phyloP scores from a whole-genome alignment of 108 stramenopile species.

The Nitzschia palea region DNA sequence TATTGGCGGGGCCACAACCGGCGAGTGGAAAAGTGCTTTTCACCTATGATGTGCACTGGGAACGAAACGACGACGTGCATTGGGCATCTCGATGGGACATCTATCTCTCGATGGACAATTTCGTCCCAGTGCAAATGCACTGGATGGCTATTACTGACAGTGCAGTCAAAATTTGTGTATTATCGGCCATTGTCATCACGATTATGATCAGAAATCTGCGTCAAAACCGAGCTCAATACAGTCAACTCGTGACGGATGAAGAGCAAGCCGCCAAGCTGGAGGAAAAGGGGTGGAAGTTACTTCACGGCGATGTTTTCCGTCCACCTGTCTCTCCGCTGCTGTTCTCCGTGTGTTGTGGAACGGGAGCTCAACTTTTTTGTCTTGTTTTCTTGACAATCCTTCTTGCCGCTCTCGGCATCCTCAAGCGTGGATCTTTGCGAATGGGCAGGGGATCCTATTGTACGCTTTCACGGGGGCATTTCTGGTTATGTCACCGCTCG shows the following conservation, averaged over 20 bases:
- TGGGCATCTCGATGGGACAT: constrained; percentile 98
- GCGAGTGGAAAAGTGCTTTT: constrained; percentile 80
- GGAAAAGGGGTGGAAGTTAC: constrained; percentile 95
- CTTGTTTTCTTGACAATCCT: constrained; percentile 69
- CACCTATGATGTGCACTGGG: constrained; percentile 96
- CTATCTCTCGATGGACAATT: constrained; percentile 92
- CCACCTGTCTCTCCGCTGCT: constrained; percentile 73
- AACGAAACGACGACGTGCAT: constrained; percentile 60
- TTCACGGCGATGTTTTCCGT: constrained; percentile 91
- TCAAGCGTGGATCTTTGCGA: constrained; percentile 82
- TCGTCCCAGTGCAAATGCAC: constrained; percentile 88
- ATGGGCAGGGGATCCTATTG: constrained; percentile 85
- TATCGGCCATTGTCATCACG: constrained; percentile 92
- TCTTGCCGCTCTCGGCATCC: constrained; percentile 87
- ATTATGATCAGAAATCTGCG: constrained; percentile 89
- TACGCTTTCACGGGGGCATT: constrained; percentile 87
- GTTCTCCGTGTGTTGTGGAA: constrained; percentile 75
- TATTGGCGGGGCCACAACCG: constrained; percentile 54
- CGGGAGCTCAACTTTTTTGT: constrained; percentile 83
- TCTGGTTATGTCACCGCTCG: constrained; percentile 88
- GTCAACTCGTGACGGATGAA: constrained; percentile 86
- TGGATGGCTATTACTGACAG: constrained; percentile 93
- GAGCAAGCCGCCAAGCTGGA: constrained; percentile 92
- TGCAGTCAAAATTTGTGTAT: constrained; percentile 89
- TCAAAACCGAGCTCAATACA: constrained; percentile 83